Conservation (phyloP, 2,329 filamentous ascomycete genomes). For the Colletotrichum higginsianum region DNA sequence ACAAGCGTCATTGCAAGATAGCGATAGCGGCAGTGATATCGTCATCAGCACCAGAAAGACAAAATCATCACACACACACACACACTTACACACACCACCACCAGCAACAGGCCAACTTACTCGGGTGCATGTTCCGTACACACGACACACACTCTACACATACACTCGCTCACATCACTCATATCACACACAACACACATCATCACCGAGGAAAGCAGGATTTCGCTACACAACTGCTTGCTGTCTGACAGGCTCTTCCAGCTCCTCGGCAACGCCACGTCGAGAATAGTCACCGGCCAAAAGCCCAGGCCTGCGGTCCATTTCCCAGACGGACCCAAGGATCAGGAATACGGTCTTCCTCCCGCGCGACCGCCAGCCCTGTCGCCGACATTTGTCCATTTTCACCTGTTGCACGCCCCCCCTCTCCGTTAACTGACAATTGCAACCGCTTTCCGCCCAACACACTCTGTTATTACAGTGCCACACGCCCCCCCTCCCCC, state of each 20-base stretch:
- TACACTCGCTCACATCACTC: no score
- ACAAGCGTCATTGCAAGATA: slow-evolving; percentile 30
- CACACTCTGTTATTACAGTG: no score
- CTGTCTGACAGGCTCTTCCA: slow-evolving; percentile 14
- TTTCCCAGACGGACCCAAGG: slow-evolving; percentile 1
- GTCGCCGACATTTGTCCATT: slow-evolving; percentile 20
- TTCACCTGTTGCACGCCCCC: slow-evolving; percentile 13
- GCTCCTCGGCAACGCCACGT: slow-evolving; percentile 39
- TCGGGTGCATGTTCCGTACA: not conserved
- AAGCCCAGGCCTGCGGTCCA: slow-evolving; percentile 11
- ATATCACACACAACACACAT: not conserved
- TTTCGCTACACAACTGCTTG: slow-evolving; percentile 11
- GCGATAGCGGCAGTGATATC: slow-evolving; percentile 16
- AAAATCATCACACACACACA: not conserved
- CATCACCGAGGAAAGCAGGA: slow-evolving; percentile 36
- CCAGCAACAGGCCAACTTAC: not conserved
- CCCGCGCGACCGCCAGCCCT: slow-evolving; percentile 26
- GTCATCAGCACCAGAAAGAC: slow-evolving; percentile 1
- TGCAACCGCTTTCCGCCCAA: slow-evolving; percentile 22
- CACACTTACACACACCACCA: not conserved
- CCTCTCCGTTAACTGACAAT: slow-evolving; percentile 5
- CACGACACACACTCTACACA: not conserved
- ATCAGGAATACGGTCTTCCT: slow-evolving; percentile 33
- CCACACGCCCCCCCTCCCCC: not conserved
- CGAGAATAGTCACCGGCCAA: slow-evolving; percentile 29